phyloP scores from a whole-genome alignment of 768 basidiomycete genomes.

The Mycena capillaripes region DNA sequence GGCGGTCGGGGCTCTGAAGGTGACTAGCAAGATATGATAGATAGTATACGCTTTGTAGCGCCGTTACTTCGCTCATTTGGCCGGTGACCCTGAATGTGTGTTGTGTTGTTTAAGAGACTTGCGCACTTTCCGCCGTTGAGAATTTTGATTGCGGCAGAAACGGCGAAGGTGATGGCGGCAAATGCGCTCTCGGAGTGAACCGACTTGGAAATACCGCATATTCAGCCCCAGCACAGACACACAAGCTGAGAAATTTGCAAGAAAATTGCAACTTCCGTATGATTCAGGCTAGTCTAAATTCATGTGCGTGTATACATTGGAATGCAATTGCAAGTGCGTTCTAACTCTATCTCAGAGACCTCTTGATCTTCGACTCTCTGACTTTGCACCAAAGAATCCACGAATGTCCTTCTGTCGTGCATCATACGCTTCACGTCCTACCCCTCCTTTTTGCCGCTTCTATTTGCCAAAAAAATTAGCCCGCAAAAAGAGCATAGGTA shows the following conservation, averaged over 20 bases:
- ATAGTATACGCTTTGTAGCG: too few species aligned
- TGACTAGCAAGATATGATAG: too few species aligned
- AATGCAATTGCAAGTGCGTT: neutral
- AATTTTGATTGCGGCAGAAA: too few species aligned
- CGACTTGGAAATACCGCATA: conserved; percentile 76
- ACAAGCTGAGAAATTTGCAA: conserved; percentile 79
- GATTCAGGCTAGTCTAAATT: conserved; percentile 54
- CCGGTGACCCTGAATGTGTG: too few species aligned
- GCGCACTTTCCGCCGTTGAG: too few species aligned
- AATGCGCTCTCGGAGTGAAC: too few species aligned
- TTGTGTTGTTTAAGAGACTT: too few species aligned
- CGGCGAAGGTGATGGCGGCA: too few species aligned
- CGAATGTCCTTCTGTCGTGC: conserved; percentile 83
- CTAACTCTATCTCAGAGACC: neutral
- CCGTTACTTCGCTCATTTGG: too few species aligned
- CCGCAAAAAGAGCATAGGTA: neutral
- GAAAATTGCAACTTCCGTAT: conserved; percentile 76
- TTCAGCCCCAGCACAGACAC: conserved; percentile 74
- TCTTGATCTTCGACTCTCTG: conserved; percentile 4
- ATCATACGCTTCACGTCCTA: conserved; percentile 79
- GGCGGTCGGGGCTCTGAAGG: too few species aligned
- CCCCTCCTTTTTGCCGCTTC: conserved; percentile 80
- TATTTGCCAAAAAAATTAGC: conserved; percentile 25
- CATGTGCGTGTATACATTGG: conserved; percentile 1
- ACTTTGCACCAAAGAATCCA: conserved; percentile 74